phyloP scores from a whole-genome alignment of 1,284 basidiomycete genomes.

The Hortiboletus rubellus region DNA sequence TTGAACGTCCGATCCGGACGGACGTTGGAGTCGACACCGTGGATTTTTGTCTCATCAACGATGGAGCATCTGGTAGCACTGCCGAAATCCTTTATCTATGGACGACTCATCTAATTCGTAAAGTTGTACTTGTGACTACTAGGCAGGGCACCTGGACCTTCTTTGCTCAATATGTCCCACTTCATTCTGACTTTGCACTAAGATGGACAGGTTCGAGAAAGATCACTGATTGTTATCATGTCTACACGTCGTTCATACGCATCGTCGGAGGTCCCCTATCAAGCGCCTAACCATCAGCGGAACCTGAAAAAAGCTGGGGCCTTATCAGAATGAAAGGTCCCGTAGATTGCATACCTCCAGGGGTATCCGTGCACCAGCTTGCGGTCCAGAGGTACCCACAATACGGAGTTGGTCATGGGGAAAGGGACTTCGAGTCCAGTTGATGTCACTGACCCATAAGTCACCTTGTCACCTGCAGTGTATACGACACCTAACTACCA shows the following conservation, averaged over 20 bases:
- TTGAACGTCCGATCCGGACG: neutral
- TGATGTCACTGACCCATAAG: constrained; percentile 45
- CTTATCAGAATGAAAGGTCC: neutral
- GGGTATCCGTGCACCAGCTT: constrained; percentile 56
- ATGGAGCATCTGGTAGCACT: neutral
- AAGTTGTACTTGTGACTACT: neutral
- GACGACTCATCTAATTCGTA: neutral
- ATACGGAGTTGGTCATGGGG: constrained; percentile 11
- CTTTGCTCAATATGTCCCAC: neutral
- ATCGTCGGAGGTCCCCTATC: constrained; percentile 37
- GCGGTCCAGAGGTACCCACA: constrained; percentile 62
- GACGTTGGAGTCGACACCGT: neutral
- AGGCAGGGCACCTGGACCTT: neutral
- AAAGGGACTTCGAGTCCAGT: neutral
- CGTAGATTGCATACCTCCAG: constrained; percentile 44
- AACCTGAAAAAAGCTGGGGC: constrained; percentile 21
- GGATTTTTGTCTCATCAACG: neutral
- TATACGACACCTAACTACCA: constrained; percentile 51
- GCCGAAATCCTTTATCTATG: neutral
- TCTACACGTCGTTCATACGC: neutral
- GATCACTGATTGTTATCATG: neutral
- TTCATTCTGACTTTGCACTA: neutral
- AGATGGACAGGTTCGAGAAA: neutral
- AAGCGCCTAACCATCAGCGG: constrained; percentile 58
- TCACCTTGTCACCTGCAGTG: constrained; percentile 49